phyloP scores from a whole-genome alignment of 495 filamentous ascomycete genomes.

The Penicillium paxilli region DNA sequence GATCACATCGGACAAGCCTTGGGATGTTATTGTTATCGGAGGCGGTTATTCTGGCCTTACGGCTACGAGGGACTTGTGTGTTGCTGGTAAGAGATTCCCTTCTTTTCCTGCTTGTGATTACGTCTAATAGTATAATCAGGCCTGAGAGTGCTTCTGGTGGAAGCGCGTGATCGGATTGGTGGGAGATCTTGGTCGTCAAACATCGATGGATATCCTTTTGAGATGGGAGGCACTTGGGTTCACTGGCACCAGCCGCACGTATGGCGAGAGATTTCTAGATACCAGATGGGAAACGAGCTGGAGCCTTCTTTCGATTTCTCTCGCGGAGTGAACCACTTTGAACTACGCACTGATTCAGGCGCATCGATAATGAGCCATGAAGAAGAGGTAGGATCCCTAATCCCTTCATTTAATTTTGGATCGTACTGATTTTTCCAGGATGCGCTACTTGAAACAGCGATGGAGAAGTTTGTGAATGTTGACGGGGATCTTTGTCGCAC shows the following conservation, averaged over 20 bases:
- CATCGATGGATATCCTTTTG: constrained; percentile 20
- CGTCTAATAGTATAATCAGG: constrained; percentile 6
- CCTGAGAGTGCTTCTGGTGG: constrained; percentile 27
- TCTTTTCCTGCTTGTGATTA: not conserved
- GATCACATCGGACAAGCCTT: not conserved
- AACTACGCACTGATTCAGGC: constrained; percentile 15
- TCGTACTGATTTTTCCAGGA: constrained; percentile 2
- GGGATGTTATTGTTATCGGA: constrained; percentile 25
- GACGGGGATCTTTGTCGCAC: constrained; percentile 22
- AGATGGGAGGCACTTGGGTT: constrained; percentile 40
- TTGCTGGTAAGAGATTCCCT: constrained; percentile 5
- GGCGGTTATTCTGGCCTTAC: constrained; percentile 27
- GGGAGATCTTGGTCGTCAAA: constrained; percentile 33
- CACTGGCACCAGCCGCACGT: constrained; percentile 27
- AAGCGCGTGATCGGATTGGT: constrained; percentile 38
- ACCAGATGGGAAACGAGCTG: constrained; percentile 18
- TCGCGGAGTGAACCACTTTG: constrained; percentile 20
- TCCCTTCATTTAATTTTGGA: not conserved
- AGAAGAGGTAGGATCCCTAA: constrained; percentile 14
- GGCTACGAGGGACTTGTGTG: constrained; percentile 22
- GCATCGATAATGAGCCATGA: constrained; percentile 16
- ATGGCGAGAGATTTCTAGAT: constrained; percentile 22
- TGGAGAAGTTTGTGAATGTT: constrained; percentile 23
- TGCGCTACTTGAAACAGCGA: constrained; percentile 2
- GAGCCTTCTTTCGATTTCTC: constrained; percentile 20